Evolutionary conservation across 2,329 filamentous ascomycete species (phyloP), one percentile per base, ranked within the genome.

Genomic region (Ceratocystiopsis minuta): DNA sequence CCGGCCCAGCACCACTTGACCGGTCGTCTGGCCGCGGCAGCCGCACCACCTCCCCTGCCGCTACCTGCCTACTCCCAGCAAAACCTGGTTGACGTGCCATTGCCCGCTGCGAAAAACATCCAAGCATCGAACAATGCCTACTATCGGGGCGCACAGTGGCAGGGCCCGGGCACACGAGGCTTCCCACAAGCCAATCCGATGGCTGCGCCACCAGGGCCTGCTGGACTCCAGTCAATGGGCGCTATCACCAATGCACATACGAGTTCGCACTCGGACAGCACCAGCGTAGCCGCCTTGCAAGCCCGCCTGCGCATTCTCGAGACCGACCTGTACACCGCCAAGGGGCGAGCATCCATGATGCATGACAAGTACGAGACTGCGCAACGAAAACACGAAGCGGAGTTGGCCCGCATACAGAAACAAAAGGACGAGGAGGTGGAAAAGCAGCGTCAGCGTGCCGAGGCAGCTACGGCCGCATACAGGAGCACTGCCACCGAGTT

Each of bases 311-410:
- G 60, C 9, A 61, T 65, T 2, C 61, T 78, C 3, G 66, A 72
- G 49, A 60, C 67, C 6, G 71, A 75, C 39, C 65, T 79, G 15
- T 66, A 65, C 42, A 67, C 70, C 3, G 80, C 81, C 50, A 64
- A 72, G 16, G 83, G 83, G 39, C 81, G 87, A 55, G 75, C 76
- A 24, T 69, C 79, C 40, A 85, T 87, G 46, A 66, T 87, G n/a
- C 73, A 83, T 32, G 70, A 72, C 45, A 83, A 82, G 45, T 67
- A 75, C 35, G 70, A 78, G 39, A 78, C 74, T 51, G 62, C 67
- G 0, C 63, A 66, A 15, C 70, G 72, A 40, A 69, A 76, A 38
- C 72, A 79, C 52, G 74, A 82, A 39, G 66, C 68, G 18, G 69
- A 78, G 50, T 56, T 87, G 18, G 60, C 66, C 16, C 65, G 68